A percentile compares a stretch with the other conserved stretches of the same genome.
Conservation (phyloP, 345 rosid species). For the Theobroma cacao region DNA sequence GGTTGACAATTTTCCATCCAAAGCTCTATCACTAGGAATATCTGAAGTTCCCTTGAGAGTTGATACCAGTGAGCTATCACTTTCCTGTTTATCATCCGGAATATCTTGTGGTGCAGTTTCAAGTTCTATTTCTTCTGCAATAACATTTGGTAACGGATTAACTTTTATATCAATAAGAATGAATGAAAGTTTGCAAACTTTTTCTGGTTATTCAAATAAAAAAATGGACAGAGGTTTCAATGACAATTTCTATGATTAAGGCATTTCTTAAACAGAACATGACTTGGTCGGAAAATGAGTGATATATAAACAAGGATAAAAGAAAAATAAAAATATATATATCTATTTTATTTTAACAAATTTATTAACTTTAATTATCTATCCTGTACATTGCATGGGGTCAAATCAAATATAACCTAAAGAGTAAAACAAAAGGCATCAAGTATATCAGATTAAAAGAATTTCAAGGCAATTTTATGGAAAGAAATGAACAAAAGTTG, state of each 20-base stretch:
- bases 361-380: background rate
- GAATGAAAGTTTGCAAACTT: too few relatives aligned
- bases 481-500: slow-evolving; percentile 10
- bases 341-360: background rate
- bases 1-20: slow-evolving; percentile 25
- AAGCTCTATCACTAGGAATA: slow-evolving; percentile 26
- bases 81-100: slow-evolving; percentile 21
- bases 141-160: slow-evolving; percentile 41
- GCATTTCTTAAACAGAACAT: background rate
- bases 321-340: background rate
- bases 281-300: background rate
- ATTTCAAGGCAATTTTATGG: background rate
- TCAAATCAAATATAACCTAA: background rate
- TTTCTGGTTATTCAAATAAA: too few relatives aligned
- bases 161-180: too few relatives aligned
- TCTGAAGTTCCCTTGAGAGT: slow-evolving; percentile 26
- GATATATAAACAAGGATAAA: background rate
- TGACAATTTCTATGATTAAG: background rate
- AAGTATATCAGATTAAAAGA: background rate
- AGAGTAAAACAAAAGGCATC: background rate
- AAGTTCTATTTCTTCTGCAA: slow-evolving; percentile 53
- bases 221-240: too few relatives aligned
- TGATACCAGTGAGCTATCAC: slow-evolving; percentile 27
- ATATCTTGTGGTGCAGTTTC: slow-evolving; percentile 30
- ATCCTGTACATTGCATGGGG: background rate